Evolutionary conservation across 805 yeast genomes (phyloP).

Genomic region (Candida michaelii): DNA sequence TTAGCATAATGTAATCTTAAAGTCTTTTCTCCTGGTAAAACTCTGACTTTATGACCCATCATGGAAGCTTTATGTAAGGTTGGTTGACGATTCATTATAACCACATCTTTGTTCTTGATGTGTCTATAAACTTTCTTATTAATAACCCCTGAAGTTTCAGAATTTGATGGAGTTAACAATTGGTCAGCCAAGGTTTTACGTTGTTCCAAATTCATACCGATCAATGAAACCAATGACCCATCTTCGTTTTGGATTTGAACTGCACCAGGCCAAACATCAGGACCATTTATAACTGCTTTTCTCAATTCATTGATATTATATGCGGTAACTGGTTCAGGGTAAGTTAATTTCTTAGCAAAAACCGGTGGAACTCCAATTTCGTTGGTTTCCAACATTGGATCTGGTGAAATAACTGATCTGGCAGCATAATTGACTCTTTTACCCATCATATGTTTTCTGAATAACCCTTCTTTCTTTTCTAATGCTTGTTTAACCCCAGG

Average conservation of each 20-base stretch:
- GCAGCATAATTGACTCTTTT: constrained; percentile 99
- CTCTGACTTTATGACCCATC: constrained; percentile 99
- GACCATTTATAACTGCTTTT: constrained; percentile 95
- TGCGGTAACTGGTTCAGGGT: constrained; percentile 96
- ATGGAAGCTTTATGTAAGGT: constrained; percentile 98
- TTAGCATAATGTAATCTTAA: constrained; percentile 96
- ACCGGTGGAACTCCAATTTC: constrained; percentile 99
- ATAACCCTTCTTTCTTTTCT: constrained; percentile 97
- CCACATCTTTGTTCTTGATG: constrained; percentile 91
- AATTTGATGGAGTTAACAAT: constrained; percentile 78
- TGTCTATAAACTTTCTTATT: constrained; percentile 95
- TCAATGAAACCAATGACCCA: constrained; percentile 76
- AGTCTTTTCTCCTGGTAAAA: constrained; percentile 95
- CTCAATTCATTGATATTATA: constrained; percentile 88
- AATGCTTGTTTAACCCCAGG: constrained; percentile 98
- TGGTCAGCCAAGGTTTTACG: constrained; percentile 94
- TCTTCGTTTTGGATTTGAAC: constrained; percentile 94
- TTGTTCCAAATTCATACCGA: constrained; percentile 90
- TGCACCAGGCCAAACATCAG: constrained; percentile 99
- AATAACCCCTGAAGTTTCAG: constrained; percentile 49
- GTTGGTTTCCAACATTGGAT: constrained; percentile 95
- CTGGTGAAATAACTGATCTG: constrained; percentile 98
- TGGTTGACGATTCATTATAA: constrained; percentile 98
- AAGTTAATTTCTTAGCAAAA: constrained; percentile 90
- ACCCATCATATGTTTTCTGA: constrained; percentile 99